phyloP scores from a whole-genome alignment of 768 basidiomycete species.

The Amanita fuliginea region DNA sequence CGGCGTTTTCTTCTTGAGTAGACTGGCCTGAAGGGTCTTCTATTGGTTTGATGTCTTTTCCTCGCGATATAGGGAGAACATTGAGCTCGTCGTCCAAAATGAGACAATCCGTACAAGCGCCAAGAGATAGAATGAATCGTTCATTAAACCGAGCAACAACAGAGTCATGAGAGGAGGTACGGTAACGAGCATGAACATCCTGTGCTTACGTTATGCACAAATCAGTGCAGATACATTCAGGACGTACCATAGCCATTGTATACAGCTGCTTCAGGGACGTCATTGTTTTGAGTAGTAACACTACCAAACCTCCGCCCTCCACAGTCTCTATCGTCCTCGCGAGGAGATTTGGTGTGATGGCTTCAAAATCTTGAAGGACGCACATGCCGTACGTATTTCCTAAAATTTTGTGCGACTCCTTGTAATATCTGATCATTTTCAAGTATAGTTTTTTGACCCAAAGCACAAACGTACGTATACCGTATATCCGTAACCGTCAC shows the following conservation, averaged over 20 bases:
- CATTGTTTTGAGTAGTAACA: constrained; percentile 92
- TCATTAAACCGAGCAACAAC: constrained; percentile 97
- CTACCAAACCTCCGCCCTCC: constrained; percentile 86
- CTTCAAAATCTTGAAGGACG: constrained; percentile 95
- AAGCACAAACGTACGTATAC: constrained; percentile 60
- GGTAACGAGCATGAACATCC: constrained; percentile 94
- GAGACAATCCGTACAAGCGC: constrained; percentile 85
- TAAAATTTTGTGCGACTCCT: constrained; percentile 92
- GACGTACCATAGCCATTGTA: constrained; percentile 68
- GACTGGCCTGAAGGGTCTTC: constrained; percentile 26
- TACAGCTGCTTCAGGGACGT: constrained; percentile 84
- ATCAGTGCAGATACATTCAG: neutral
- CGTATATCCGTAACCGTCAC: constrained; percentile 98
- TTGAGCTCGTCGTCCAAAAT: constrained; percentile 97
- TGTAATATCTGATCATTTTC: constrained; percentile 65
- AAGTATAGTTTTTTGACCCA: neutral
- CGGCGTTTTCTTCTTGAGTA: constrained; percentile 20
- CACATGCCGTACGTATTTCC: constrained; percentile 98
- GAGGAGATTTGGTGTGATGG: constrained; percentile 93
- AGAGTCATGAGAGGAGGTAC: constrained; percentile 82
- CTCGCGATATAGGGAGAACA: constrained; percentile 89
- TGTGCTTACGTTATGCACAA: constrained; percentile 17
- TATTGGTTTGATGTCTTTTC: constrained; percentile 79
- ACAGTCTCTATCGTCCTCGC: constrained; percentile 98
- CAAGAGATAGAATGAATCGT: constrained; percentile 94